Conservation (phyloP, 2,329 filamentous ascomycete genomes). For the Rhexocercosporidium sp. region DNA sequence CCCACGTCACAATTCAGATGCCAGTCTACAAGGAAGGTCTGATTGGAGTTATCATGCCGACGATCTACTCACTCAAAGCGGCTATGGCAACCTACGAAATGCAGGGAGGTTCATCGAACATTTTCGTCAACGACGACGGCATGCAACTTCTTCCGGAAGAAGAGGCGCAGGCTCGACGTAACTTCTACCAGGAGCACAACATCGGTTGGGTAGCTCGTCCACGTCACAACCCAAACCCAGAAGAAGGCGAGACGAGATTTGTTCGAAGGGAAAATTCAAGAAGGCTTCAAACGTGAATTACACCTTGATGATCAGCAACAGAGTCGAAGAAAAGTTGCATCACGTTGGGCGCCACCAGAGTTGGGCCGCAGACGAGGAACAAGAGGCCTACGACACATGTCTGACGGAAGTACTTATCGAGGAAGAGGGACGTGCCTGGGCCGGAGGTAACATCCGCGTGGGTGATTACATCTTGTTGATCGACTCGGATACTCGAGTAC, state of each 20-base stretch:
- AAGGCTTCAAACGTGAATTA: constrained; percentile 81
- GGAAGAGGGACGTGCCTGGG: constrained; percentile 57
- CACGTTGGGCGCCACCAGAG: constrained; percentile 20
- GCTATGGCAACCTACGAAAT: constrained; percentile 64
- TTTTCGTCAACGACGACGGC: constrained; percentile 72
- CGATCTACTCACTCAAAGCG: constrained; percentile 59
- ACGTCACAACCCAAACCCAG: constrained; percentile 58
- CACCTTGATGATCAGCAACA: constrained; percentile 45
- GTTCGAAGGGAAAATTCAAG: constrained; percentile 70
- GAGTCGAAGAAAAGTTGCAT: constrained; percentile 52
- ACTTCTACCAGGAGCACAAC: constrained; percentile 62
- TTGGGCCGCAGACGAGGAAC: constrained; percentile 45
- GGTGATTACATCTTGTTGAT: constrained; percentile 70
- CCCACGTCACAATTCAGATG: constrained; percentile 55
- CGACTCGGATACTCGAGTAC: constrained; percentile 69
- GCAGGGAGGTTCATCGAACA: constrained; percentile 69
- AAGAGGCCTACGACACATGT: constrained; percentile 52
- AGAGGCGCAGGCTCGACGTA: constrained; percentile 53
- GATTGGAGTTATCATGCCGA: constrained; percentile 57
- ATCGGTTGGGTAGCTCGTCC: constrained; percentile 62
- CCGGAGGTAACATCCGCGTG: constrained; percentile 64
- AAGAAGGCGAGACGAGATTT: constrained; percentile 47
- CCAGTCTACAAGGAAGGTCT: constrained; percentile 57
- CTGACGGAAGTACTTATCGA: constrained; percentile 57
- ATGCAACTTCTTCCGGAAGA: constrained; percentile 63